These are phyloP conservation scores for Westerdykella aurantiaca DNA, from an alignment of 2,329 filamentous ascomycete species.

Conservation along the genomic window DNA sequence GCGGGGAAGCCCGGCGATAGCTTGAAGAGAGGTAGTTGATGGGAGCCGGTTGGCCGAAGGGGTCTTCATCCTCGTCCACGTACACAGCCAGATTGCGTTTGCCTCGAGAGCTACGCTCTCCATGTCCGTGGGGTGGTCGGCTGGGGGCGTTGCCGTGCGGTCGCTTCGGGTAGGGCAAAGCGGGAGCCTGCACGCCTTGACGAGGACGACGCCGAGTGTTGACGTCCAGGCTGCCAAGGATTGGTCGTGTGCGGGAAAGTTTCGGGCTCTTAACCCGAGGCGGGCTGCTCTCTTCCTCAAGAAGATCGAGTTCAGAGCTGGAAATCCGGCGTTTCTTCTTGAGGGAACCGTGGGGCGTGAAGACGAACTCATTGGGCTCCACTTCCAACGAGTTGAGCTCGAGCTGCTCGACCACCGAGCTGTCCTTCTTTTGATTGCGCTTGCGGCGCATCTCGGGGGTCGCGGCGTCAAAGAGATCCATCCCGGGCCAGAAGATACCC, in stretches of 20 bases:
- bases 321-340: constrained; percentile 43
- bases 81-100: constrained; percentile 40
- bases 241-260: constrained; percentile 19
- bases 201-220: constrained; percentile 29
- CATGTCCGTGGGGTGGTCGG: constrained; percentile 26
- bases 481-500: constrained; percentile 68
- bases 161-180: constrained; percentile 15
- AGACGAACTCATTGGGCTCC: constrained; percentile 60
- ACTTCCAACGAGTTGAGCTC: constrained; percentile 59
- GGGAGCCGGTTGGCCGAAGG: constrained; percentile 27
- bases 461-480: constrained; percentile 76
- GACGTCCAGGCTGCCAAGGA: constrained; percentile 24
- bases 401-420: constrained; percentile 63
- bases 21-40: constrained; percentile 34
- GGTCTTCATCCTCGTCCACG: constrained; percentile 33
- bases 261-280: constrained; percentile 33
- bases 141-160: constrained; percentile 27
- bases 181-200: constrained; percentile 18
- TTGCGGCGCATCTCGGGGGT: constrained; percentile 66
- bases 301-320: constrained; percentile 38
- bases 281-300: constrained; percentile 33
- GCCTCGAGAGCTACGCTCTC: constrained; percentile 25
- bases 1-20: constrained; percentile 23
- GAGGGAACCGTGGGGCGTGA: constrained; percentile 43
- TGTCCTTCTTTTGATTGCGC: constrained; percentile 72